Conservation (phyloP, 495 filamentous ascomycete genomes). For the Xylaria scruposa region DNA sequence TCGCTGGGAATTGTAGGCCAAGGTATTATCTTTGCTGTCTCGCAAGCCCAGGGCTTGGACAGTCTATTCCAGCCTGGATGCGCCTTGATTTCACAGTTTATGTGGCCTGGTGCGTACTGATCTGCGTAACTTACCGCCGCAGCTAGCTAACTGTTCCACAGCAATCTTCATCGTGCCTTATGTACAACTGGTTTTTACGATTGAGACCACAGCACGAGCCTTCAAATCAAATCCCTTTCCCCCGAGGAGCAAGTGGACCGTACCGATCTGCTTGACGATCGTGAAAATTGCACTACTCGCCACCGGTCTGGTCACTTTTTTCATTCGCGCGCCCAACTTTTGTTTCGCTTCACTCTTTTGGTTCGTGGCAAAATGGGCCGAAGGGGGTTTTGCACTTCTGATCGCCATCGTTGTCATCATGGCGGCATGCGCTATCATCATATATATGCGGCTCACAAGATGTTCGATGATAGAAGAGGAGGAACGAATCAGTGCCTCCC, state of each 20-base stretch:
- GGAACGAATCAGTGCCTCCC: conserved; percentile 50
- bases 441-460: conserved; percentile 48
- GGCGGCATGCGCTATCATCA: conserved; percentile 38
- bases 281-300: conserved; percentile 44
- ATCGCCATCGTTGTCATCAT: conserved; percentile 43
- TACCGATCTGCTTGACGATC: conserved; percentile 50
- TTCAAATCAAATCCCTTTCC: conserved; percentile 49
- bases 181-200: conserved; percentile 52
- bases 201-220: conserved; percentile 52
- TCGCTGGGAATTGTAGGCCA: conserved; percentile 54
- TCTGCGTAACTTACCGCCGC: not conserved
- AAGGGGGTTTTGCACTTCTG: conserved; percentile 48
- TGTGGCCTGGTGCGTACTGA: conserved; percentile 54
- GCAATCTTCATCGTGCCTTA: conserved; percentile 58
- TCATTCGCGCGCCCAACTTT: conserved; percentile 47
- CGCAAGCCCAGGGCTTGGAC: conserved; percentile 52
- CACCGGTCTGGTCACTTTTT: conserved; percentile 52
- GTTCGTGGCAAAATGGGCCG: conserved; percentile 54
- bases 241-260: conserved; percentile 49
- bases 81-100: conserved; percentile 49
- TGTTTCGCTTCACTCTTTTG: conserved; percentile 58
- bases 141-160: conserved; percentile 26
- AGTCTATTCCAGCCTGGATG: conserved; percentile 49
- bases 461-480: conserved; percentile 50
- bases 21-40: conserved; percentile 52